Conservation (phyloP, 441 rosid genomes). For the Adansonia rubrostipa region DNA sequence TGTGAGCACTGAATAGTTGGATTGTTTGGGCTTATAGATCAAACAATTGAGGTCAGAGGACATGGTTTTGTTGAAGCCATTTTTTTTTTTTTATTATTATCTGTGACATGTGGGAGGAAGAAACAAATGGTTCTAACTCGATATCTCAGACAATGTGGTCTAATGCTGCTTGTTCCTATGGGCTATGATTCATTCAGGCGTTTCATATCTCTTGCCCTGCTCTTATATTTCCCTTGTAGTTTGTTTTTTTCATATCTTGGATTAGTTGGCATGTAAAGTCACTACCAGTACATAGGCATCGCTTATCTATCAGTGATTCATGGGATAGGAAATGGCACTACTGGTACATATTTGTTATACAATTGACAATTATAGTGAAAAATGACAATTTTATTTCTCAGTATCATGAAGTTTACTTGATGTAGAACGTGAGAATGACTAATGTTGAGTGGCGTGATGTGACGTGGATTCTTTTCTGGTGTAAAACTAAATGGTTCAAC, state of each 20-base stretch:
- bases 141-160: not conserved
- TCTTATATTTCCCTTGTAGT: not conserved
- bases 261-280: not conserved
- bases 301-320: not conserved
- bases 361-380: not conserved
- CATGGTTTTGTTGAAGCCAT: not conserved
- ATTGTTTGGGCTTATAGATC: slow-evolving; percentile 10
- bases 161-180: not conserved
- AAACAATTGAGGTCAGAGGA: slow-evolving; percentile 1
- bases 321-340: too few species aligned
- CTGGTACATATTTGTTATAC: not conserved
- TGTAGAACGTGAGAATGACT: not conserved
- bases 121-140: not conserved
- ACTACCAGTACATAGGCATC: not conserved
- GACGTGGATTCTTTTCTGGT: not conserved
- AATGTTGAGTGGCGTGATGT: not conserved
- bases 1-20: not conserved
- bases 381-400: not conserved
- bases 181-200: slow-evolving; percentile 1
- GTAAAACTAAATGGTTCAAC: not conserved
- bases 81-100: not conserved
- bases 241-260: not conserved
- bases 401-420: not conserved
- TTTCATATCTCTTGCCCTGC: not conserved
- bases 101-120: not conserved